Conservation (phyloP, 139 green algal species). For the Picochlorum sp. region DNA sequence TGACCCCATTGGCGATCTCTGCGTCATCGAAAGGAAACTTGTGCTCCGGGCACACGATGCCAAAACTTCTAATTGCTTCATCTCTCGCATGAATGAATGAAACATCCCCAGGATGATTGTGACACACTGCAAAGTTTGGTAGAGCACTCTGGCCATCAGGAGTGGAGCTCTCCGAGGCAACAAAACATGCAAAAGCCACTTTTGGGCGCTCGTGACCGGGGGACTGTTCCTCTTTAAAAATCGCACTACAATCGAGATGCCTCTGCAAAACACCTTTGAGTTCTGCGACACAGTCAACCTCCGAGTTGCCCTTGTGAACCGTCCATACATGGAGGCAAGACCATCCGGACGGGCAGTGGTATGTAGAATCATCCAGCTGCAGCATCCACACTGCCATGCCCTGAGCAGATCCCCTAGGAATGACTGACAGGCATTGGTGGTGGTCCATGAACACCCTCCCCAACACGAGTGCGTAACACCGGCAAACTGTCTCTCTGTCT, state of each 20-base stretch:
- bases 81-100: too few relatives aligned
- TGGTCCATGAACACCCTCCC: not conserved
- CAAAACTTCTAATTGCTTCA: too few relatives aligned
- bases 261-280: not conserved
- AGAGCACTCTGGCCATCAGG: too few relatives aligned
- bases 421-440: not conserved
- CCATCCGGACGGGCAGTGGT: slow-evolving; percentile 3
- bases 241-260: not conserved
- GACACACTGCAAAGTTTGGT: too few relatives aligned
- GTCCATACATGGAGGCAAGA: not conserved
- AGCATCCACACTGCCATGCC: slow-evolving; percentile 16
- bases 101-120: too few relatives aligned
- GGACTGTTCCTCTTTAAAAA: too few relatives aligned
- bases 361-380: slow-evolving; percentile 12
- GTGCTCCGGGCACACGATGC: too few relatives aligned
- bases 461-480: not conserved
- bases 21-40: too few relatives aligned
- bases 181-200: too few relatives aligned
- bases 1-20: too few relatives aligned
- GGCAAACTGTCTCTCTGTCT: not conserved
- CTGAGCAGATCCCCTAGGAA: not conserved
- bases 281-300: not conserved
- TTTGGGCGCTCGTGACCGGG: too few relatives aligned
- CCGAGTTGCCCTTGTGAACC: not conserved
- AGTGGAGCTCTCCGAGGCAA: too few relatives aligned